Evolutionary conservation across 2,329 filamentous ascomycete species (phyloP).

Genomic region (Stagonosporopsis vannaccii): DNA sequence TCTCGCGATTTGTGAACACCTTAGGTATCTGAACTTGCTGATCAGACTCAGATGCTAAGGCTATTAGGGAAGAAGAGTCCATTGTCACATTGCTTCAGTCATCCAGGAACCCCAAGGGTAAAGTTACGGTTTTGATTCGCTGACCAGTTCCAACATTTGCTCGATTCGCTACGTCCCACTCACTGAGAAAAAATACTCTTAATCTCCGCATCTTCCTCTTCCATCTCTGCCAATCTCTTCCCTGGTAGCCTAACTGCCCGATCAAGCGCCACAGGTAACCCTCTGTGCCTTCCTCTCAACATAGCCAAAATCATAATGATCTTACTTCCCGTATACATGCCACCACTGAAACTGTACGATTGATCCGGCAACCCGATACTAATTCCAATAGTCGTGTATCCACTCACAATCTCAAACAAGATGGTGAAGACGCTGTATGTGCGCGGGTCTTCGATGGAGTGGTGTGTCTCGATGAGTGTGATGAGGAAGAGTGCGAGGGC

Average conservation of each 20-base stretch:
- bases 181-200: slow-evolving; percentile 24
- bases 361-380: slow-evolving; percentile 31
- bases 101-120: background rate
- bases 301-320: slow-evolving; percentile 30
- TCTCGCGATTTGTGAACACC: slow-evolving; percentile 1
- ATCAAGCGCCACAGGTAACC: slow-evolving; percentile 31
- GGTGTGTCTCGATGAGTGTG: slow-evolving; percentile 32
- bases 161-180: background rate
- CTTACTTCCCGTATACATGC: slow-evolving; percentile 32
- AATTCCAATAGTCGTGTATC: slow-evolving; percentile 33
- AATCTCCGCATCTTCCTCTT: slow-evolving; percentile 33
- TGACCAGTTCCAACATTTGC: background rate
- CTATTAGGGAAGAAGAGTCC: slow-evolving; percentile 1
- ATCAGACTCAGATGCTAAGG: slow-evolving; percentile 3
- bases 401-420: slow-evolving; percentile 32
- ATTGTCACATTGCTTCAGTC: slow-evolving; percentile 4
- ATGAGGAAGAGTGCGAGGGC: slow-evolving; percentile 32
- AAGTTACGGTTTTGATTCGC: background rate
- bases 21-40: slow-evolving; percentile 6
- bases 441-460: slow-evolving; percentile 29
- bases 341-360: slow-evolving; percentile 30
- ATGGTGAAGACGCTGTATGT: slow-evolving; percentile 33
- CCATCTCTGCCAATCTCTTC: slow-evolving; percentile 27
- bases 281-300: slow-evolving; percentile 30
- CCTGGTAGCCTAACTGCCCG: slow-evolving; percentile 30